Evolutionary conservation across 2,329 filamentous ascomycete species (phyloP), one percentile per base, ranked within the genome.

Genomic region (Colletotrichum euphorbiae): DNA sequence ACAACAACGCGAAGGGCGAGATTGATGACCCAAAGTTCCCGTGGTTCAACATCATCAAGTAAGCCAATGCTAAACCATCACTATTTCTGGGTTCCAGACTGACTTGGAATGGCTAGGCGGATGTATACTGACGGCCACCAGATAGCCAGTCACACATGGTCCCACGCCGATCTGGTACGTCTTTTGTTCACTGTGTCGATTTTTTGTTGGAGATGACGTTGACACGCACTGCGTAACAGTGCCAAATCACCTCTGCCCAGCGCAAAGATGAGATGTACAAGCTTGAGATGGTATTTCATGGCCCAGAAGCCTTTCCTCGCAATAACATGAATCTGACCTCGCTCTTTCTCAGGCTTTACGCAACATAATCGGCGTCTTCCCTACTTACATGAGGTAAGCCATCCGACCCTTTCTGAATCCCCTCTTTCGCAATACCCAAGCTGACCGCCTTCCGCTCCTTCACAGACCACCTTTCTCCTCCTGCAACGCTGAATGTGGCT

Each of bases 291-390:
- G 65, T 58, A 19, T 21, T 46, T 51, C 21, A 72, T 8, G 28
- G 7, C 28, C 28, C 28, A 28, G 7, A 28, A 7, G 6, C 4
- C 28, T 28, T 24, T 28, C 4, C 6, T 7, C 28, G 6, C 28
- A 28, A 28, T 28, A 8, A 1, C 28, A 7, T 28, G 28, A 77
- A 71, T 83, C 84, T 74, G n/a, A 84, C 84, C 28, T 73, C 83
- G 86, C 74, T 83, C 84, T 80, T 19, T 36, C 24, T 15, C 12
- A 68, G 65, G 85, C 85, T 43, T 74, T 87, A 46, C 80, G 81
- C 69, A 87, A 87, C 75, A 84, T 87, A 64, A 74, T 87, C 19
- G 85, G 84, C 59, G 82, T 82, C 71, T 82, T 85, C 71, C 85
- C 85, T 45, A 86, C 84, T 19, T 87, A 87, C 73, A 84, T 86